phyloP scores from a whole-genome alignment of 192 early-diverging fungal genomes.

The Coemansia sp. region DNA sequence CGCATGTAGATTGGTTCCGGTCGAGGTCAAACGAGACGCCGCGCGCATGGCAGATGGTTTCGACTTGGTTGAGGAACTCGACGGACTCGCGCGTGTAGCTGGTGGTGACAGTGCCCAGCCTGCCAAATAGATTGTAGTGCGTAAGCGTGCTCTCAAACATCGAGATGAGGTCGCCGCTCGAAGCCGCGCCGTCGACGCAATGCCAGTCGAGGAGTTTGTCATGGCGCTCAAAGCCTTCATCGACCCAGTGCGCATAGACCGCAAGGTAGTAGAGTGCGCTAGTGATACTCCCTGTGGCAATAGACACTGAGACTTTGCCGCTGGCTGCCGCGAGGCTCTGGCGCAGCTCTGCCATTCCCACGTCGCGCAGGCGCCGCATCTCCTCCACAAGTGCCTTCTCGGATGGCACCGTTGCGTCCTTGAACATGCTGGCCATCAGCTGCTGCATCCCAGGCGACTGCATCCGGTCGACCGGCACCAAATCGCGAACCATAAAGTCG shows the following conservation, averaged over 20 bases:
- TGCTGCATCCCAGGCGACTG: slow-evolving; percentile 49
- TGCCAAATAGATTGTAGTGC: slow-evolving; percentile 30
- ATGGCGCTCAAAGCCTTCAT: slow-evolving; percentile 33
- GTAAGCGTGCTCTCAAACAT: slow-evolving; percentile 51
- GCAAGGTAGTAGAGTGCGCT: slow-evolving; percentile 30
- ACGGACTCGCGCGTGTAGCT: slow-evolving; percentile 55
- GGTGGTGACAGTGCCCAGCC: slow-evolving; percentile 42
- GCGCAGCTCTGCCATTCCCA: slow-evolving; percentile 17
- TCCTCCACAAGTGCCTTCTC: slow-evolving; percentile 30
- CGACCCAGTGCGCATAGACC: slow-evolving; percentile 50
- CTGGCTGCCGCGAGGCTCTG: slow-evolving; percentile 16
- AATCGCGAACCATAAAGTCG: slow-evolving; percentile 50
- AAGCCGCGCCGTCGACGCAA: slow-evolving; percentile 39
- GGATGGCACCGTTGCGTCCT: slow-evolving; percentile 22
- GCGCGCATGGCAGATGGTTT: slow-evolving; percentile 53
- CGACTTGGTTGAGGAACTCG: slow-evolving; percentile 54
- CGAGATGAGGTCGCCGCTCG: slow-evolving; percentile 47
- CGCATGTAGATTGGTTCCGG: slow-evolving; percentile 49
- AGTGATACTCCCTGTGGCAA: slow-evolving; percentile 28
- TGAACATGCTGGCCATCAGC: slow-evolving; percentile 35
- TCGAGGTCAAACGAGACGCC: slow-evolving; percentile 49
- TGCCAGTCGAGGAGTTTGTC: slow-evolving; percentile 42
- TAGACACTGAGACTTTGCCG: slow-evolving; percentile 41
- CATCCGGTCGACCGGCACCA: slow-evolving; percentile 40
- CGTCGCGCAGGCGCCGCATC: slow-evolving; percentile 24